phyloP scores from a whole-genome alignment of 2,329 filamentous ascomycete genomes.

The Pseudocercospora cruenta region DNA sequence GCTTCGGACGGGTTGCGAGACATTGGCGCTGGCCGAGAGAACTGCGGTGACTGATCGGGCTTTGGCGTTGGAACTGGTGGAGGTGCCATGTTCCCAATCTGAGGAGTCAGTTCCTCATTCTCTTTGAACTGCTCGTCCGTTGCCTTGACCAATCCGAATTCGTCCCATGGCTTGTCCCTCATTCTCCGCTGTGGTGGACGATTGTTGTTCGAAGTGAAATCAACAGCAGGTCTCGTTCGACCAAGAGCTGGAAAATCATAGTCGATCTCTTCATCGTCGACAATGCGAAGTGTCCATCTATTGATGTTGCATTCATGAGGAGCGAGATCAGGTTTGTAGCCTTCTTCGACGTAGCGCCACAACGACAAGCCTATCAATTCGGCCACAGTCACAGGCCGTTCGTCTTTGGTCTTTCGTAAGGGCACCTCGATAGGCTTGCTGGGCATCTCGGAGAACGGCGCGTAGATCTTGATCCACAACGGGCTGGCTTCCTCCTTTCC shows the following conservation, averaged over 20 bases:
- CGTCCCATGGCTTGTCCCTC: conserved; percentile 77
- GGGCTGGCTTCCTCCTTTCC: conserved; percentile 79
- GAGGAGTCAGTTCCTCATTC: conserved; percentile 58
- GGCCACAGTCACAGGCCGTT: conserved; percentile 71
- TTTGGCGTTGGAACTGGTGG: conserved; percentile 19
- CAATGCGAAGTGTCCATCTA: conserved; percentile 81
- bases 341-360: conserved; percentile 78
- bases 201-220: conserved; percentile 80
- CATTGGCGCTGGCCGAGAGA: conserved; percentile 15
- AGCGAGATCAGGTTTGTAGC: conserved; percentile 68
- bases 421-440: conserved; percentile 71
- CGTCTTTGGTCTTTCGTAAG: conserved; percentile 70
- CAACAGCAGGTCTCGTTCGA: conserved; percentile 71
- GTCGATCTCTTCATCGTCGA: conserved; percentile 81
- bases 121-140: conserved; percentile 68
- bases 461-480: conserved; percentile 76
- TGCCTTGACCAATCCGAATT: conserved; percentile 78
- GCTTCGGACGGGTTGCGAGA: conserved; percentile 19
- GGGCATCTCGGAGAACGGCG: conserved; percentile 68
- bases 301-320: conserved; percentile 74
- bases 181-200: conserved; percentile 65
- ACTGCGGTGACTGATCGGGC: conserved; percentile 10
- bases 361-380: conserved; percentile 81
- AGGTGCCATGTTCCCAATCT: conserved; percentile 24
- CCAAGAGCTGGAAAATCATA: conserved; percentile 82